These are phyloP conservation scores for Diospyros kaki DNA, from an alignment of 148 eudicot species.

Conservation along the genomic window DNA sequence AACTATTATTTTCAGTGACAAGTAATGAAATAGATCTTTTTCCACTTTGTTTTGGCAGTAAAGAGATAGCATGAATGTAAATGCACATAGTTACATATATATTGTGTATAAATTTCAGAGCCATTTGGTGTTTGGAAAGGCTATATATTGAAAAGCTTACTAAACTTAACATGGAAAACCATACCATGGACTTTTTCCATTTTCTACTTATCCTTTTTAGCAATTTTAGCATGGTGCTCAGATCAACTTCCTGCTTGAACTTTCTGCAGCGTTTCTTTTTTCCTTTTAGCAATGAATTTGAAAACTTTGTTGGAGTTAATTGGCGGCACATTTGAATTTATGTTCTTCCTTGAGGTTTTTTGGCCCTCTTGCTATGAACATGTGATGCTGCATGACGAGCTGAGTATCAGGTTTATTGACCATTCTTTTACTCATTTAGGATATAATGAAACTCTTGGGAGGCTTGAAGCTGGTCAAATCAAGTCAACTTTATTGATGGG, in stretches of 20 bases:
- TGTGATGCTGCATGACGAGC: neutral
- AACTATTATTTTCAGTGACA: neutral
- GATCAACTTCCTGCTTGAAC: neutral
- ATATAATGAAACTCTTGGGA: conserved; percentile 19
- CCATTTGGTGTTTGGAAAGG: neutral
- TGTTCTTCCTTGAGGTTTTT: neutral
- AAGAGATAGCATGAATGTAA: neutral
- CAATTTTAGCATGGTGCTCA: neutral
- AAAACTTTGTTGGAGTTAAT: neutral
- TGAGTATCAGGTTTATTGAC: neutral
- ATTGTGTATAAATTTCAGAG: neutral
- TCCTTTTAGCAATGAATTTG: too few species aligned
- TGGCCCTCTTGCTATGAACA: too few species aligned
- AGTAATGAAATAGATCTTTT: neutral
- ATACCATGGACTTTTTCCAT: too few species aligned
- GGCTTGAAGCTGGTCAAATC: conserved; percentile 24
- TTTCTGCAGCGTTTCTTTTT: too few species aligned
- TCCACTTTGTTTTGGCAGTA: too few species aligned
- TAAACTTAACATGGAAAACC: too few species aligned
- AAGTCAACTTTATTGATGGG: conserved; percentile 21
- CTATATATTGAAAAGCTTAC: neutral
- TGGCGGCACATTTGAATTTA: neutral
- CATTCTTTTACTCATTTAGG: conserved; percentile 22
- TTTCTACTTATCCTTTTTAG: neutral
- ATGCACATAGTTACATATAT: neutral